Percentiles rank a stretch among this genome's conserved stretches.
Conservation (phyloP, 2,329 filamentous ascomycete species). For the Fusarium dimerum region DNA sequence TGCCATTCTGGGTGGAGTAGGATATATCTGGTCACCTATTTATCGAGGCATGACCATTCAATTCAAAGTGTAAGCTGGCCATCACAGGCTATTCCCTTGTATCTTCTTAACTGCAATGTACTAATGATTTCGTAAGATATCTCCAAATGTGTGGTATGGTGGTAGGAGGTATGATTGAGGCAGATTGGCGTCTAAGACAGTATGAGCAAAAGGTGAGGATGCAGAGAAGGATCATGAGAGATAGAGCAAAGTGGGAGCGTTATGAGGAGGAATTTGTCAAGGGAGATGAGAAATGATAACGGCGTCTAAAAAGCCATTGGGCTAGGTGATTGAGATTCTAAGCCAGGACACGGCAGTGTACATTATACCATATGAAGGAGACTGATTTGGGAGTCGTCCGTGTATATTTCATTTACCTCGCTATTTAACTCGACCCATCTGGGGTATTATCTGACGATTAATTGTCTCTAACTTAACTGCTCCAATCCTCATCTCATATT, state of each 20-base stretch:
- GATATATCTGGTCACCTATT: conserved; percentile 66
- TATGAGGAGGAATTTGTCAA: conserved; percentile 63
- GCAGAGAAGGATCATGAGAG: conserved; percentile 62
- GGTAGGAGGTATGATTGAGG: conserved; percentile 75
- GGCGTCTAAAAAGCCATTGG: background rate
- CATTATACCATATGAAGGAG: conserved; percentile 14
- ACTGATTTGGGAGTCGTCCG: conserved; percentile 16
- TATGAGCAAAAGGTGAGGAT: conserved; percentile 68
- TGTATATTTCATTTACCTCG: conserved; percentile 24
- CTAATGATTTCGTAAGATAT: conserved; percentile 54
- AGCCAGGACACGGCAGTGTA: conserved; percentile 13
- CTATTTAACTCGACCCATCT: background rate
- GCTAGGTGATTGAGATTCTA: conserved; percentile 6
- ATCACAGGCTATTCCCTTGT: background rate
- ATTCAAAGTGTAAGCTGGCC: conserved; percentile 68
- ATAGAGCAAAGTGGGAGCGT: conserved; percentile 68
- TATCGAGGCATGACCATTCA: conserved; percentile 74
- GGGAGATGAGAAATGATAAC: conserved; percentile 38
- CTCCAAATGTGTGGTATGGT: conserved; percentile 86
- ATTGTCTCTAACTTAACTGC: conserved; percentile 18
- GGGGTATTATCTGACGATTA: conserved; percentile 9
- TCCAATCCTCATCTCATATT: conserved; percentile 1
- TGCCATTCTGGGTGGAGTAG: conserved; percentile 61
- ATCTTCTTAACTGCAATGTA: background rate
- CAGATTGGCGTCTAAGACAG: conserved; percentile 65